Base-by-base conservation (phyloP, 345 rosid genomes). In the Turnera subulata region DNA sequence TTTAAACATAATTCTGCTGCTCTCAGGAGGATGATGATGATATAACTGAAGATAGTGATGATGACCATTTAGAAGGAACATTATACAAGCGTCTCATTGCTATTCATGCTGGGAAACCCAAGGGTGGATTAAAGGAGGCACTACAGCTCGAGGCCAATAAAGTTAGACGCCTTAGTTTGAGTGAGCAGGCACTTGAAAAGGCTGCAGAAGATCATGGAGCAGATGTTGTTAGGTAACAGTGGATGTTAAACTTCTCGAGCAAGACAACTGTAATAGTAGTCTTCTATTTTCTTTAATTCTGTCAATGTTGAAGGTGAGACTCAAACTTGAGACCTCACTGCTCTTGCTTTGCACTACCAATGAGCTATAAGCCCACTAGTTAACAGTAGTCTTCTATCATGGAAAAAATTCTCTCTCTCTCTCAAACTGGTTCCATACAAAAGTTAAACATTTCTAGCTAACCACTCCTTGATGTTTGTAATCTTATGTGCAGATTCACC, bases 151-250 rank as follows among this genome's bases (percentile, higher is more conserved):
- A 67, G 29, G 52, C 55, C 6, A 33, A 45, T 39, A 72, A 44
- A 58, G 70, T 73, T 50, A 59, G 73, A 23, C 69, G 70, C 26
- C 67, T 73, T 16, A 73, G 77, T 73, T 63, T 73, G 77, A 68
- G 60, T 39, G 77, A 73, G 49, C 49, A 63, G 14, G 40, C 32
- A 14, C 63, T 73, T 1, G 69, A 59, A 59, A 73, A 73, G 70
- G 70, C 77, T 26, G 37, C 53, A 9, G 63, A 58, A 51, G n/a
- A 55, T 54, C 62, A 68, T 38, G 70, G 61, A 60, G 55, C 33
- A 9, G 73, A 63, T 16, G 24, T 63, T 53, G 53, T 67, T 18
- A 53, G 72, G 77, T 63, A 58, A 35, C 38, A 23, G 16, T 42
- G 6, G 16, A 20, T 19, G 32, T 25, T 23, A 14, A 33, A n/a